Base-by-base conservation (phyloP, 2,329 filamentous ascomycete species). In the Colletotrichum sp. region DNA sequence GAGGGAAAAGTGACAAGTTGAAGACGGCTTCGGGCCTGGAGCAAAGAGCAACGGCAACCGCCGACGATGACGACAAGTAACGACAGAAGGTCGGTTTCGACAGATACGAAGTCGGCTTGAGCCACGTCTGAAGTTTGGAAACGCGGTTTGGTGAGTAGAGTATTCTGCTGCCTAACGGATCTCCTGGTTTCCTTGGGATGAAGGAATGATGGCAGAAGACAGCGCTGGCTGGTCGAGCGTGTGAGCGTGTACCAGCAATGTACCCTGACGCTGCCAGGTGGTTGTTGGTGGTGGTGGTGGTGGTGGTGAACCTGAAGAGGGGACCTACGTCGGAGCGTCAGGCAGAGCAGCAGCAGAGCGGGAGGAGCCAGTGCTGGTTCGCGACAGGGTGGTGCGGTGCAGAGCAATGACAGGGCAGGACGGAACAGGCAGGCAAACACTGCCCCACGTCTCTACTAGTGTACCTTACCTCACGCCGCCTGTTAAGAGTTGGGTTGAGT, bases 81-180 rank as follows among this genome's bases (percentile, higher is more conserved):
- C 59, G 24, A 73, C 44, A 62, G 32, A 49, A 32, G 9, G 34
- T 64, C 24, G 32, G 63, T 64, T 57, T 49, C 26, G 26, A 62
- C 55, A 34, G 70, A 65, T 24, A 76, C 34, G 34, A 65, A 57
- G 64, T 52, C 44, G 63, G 59, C 71, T 36, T 65, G 64, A 65
- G 74, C 74, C 70, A 76, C 69, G 64, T 73, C 59, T 73, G 73
- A 73, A 49, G 64, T 49, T 39, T 52, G 16, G 44, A 52, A 57
- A 73, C 26, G 57, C n/a, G 39, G 63, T 72, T 66, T 44, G 36
- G 44, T 26, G 62, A 73, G 65, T 21, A 64, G 18, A 52, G 57
- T 69, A 73, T 73, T 76, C 64, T 74, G 74, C 74, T 76, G 70
- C 74, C 74, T 76, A 74, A 74, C 68, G 18, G 49, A 74, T 59